Base-by-base conservation (phyloP, 2,329 filamentous ascomycete species). In the Botryotinia globosa region DNA sequence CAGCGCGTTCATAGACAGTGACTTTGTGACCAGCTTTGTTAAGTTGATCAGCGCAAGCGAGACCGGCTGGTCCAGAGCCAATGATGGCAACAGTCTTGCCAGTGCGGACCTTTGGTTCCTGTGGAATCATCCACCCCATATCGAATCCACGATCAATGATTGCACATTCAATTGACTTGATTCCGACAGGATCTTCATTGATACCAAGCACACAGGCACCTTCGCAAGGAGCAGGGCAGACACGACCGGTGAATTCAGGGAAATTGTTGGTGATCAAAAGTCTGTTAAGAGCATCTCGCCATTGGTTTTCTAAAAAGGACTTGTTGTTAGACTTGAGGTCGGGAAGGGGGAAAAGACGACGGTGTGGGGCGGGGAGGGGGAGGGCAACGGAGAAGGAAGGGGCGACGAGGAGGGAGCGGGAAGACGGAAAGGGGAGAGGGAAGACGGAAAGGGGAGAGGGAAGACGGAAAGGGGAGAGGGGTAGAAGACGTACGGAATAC, bases 191-290 rank as follows among this genome's bases (percentile, higher is more conserved):
- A 78, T 98, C 94, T 81, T 97, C 94, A 80, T 97, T 98, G 84
- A 98, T 98, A 65, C 95, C 95, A 63, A 98, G 87, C 74, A 98
- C 95, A 80, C 95, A 98, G 73, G 95, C 94, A 82, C 95, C 95
- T 83, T 98, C 95, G 79, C 95, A 98, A 83, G 95, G 95, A 80
- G 95, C 95, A 73, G 95, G 95, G 83, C 95, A 98, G 73, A 98
- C 95, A 85, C 95, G 94, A 72, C 95, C 95, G 78, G 95, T 98
- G 83, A 98, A 98, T 81, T 98, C 95, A 6, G 95, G 95, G 87
- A 98, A 98, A 84, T 98, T 98, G 86, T 98, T 98, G 77, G 95
- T 98, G 92, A 97, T 95, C 71, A 98, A 86, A 18, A 98, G 87
- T 74, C 94, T 89, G 83, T 97, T 95, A 6, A 98, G 89, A 37